Conservation (phyloP, 2,329 filamentous ascomycete genomes). For the Fusarium longipes region DNA sequence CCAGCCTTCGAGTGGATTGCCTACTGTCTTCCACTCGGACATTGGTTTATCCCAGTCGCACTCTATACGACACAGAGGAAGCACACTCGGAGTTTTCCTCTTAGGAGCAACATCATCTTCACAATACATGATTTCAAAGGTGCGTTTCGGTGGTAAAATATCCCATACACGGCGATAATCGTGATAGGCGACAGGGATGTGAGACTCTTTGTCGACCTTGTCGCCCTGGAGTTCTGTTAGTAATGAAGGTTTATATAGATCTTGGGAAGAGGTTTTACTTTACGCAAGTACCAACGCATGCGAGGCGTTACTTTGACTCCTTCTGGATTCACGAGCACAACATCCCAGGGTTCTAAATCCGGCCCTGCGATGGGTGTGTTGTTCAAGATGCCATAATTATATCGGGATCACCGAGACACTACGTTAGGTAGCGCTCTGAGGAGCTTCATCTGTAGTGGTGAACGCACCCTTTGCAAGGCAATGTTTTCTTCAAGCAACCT, state of each 20-base stretch:
- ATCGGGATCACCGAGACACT: background rate
- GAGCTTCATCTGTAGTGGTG: background rate
- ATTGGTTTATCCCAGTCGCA: background rate
- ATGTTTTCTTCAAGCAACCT: background rate
- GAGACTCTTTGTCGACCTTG: background rate
- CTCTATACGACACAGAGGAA: background rate
- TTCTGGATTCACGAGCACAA: background rate
- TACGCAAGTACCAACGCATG: background rate
- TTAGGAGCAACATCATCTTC: background rate
- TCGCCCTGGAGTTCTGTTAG: background rate
- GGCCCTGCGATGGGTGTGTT: fast-evolving
- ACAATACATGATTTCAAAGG: background rate
- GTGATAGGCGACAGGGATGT: background rate
- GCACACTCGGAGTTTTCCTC: fast-evolving
- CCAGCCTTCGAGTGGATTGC: background rate
- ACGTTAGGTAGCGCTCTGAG: background rate
- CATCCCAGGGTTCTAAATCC: background rate
- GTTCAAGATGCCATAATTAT: background rate
- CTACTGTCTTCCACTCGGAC: background rate
- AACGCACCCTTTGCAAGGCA: background rate
- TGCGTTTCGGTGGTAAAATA: background rate
- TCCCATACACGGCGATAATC: background rate
- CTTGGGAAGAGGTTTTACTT: background rate
- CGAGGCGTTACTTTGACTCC: background rate
- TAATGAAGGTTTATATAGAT: fast-evolving